A percentile compares a stretch with the other conserved stretches of the same genome.
These are phyloP conservation scores for Amanita pseudoporphyria DNA, from an alignment of 768 basidiomycete species.

Conservation along the genomic window DNA sequence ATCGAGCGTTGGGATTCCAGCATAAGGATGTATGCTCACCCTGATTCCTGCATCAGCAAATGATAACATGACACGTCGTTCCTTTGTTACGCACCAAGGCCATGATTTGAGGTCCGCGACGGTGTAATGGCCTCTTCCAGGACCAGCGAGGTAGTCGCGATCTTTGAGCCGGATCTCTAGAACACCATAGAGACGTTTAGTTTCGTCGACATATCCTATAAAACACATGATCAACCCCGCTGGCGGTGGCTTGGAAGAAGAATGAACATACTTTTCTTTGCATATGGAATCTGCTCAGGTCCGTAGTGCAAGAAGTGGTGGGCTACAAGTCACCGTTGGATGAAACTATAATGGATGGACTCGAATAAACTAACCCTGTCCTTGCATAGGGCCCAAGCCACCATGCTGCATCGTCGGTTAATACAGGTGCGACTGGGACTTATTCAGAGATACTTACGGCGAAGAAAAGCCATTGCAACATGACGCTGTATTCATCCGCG, in stretches of 20 bases:
- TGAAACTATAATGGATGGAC: neutral
- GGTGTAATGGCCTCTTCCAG: constrained; percentile 54
- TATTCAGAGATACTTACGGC: constrained; percentile 30
- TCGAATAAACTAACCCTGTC: constrained; percentile 31
- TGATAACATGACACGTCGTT: neutral
- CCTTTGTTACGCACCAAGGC: constrained; percentile 29
- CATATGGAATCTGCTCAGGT: no score
- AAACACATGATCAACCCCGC: neutral
- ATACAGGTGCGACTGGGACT: neutral
- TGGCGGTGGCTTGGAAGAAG: no score
- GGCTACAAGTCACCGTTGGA: neutral
- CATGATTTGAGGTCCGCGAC: constrained; percentile 65
- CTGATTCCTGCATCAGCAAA: neutral
- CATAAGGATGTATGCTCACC: constrained; percentile 22
- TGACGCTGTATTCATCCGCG: constrained; percentile 57
- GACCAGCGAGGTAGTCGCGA: constrained; percentile 79
- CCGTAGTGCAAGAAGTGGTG: neutral
- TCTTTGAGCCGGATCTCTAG: constrained; percentile 64
- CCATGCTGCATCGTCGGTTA: constrained; percentile 43
- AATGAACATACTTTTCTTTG: constrained; percentile 43
- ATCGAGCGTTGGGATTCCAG: constrained; percentile 48
- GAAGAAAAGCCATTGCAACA: constrained; percentile 86
- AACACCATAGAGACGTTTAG: constrained; percentile 74
- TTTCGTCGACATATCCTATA: constrained; percentile 70
- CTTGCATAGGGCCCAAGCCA: constrained; percentile 84